These are phyloP conservation scores for Apiotrichum gracile DNA, from an alignment of 1,284 basidiomycete species.

Conservation along the genomic window DNA sequence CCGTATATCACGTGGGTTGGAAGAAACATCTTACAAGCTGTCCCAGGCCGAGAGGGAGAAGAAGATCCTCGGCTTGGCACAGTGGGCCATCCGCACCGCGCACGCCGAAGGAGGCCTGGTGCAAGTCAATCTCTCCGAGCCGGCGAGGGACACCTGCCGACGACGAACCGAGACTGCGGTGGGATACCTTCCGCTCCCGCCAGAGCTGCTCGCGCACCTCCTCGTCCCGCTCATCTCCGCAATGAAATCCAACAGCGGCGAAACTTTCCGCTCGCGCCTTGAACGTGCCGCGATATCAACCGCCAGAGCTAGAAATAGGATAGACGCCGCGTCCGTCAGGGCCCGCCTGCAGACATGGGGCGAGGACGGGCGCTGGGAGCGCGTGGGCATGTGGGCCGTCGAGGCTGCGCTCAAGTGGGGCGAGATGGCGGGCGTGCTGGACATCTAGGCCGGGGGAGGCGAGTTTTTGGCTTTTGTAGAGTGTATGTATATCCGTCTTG, in stretches of 20 bases:
- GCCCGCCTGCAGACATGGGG: conserved; percentile 26
- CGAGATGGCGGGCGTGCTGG: conserved; percentile 11
- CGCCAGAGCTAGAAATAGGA: not conserved
- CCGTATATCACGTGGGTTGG: not conserved
- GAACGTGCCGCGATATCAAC: not conserved
- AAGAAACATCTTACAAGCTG: conserved; percentile 4
- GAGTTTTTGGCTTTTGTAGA: no score
- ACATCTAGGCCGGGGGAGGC: no score
- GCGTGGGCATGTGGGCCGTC: conserved; percentile 29
- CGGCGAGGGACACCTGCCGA: not conserved
- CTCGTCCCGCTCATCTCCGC: conserved; percentile 18
- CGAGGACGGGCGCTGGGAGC: conserved; percentile 38
- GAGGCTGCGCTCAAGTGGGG: conserved; percentile 32
- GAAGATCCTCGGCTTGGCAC: conserved; percentile 21
- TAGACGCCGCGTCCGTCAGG: conserved; percentile 1
- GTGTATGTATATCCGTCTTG: no score
- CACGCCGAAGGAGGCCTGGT: conserved; percentile 30
- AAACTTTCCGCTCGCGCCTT: conserved; percentile 4
- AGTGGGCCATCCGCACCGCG: conserved; percentile 25
- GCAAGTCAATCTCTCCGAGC: conserved; percentile 12
- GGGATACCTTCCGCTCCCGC: conserved; percentile 34
- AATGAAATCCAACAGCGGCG: not conserved
- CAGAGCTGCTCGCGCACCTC: conserved; percentile 28
- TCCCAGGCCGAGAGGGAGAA: conserved; percentile 10
- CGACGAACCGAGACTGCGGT: no score